A percentile compares a stretch with the other conserved stretches of the same genome.
These are phyloP conservation scores for Aleurites moluccanus DNA, from an alignment of 441 rosid species.

Conservation along the genomic window DNA sequence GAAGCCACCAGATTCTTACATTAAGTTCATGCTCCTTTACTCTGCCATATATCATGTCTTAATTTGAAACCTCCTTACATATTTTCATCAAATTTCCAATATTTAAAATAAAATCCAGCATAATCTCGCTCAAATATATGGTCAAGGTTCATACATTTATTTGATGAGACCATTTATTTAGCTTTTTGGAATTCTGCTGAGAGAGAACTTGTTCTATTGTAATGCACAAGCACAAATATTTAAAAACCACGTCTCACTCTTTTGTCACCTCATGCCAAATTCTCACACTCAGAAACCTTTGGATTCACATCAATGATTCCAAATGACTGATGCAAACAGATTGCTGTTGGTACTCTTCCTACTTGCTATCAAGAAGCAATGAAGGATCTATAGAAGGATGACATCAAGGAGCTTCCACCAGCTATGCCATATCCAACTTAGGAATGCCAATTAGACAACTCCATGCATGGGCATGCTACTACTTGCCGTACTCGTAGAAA, in stretches of 20 bases:
- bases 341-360: not conserved
- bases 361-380: not conserved
- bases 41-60: not conserved
- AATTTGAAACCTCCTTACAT: not conserved
- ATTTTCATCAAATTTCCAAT: not conserved
- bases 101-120: not conserved
- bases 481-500: not conserved
- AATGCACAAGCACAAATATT: not conserved
- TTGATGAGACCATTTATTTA: not conserved
- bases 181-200: not conserved
- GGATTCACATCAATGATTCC: slow-evolving; percentile 12
- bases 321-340: not conserved
- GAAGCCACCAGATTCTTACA: not conserved
- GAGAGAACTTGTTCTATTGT: not conserved
- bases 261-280: not conserved
- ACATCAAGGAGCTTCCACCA: not conserved
- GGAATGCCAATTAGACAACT: not conserved
- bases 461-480: not conserved
- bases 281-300: not conserved
- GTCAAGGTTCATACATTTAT: not conserved
- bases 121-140: not conserved
- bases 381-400: not conserved
- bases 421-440: not conserved
- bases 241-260: not conserved
- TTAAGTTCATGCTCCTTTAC: not conserved